Percentiles rank a stretch among this genome's conserved stretches.
These are phyloP conservation scores for Serendipita sp. DNA, from an alignment of 768 basidiomycete species.

Conservation along the genomic window DNA sequence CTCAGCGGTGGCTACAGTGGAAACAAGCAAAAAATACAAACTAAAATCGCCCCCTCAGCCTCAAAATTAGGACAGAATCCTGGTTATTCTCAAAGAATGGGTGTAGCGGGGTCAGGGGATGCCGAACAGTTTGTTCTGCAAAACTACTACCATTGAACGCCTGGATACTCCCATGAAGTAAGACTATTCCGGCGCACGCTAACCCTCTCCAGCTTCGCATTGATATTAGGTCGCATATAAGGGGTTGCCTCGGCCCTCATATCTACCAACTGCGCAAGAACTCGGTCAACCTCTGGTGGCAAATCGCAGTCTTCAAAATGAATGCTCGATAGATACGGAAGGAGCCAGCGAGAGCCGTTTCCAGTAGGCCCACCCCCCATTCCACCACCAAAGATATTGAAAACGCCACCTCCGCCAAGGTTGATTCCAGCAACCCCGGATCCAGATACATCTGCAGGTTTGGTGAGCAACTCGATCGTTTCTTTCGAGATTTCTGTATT, in stretches of 20 bases:
- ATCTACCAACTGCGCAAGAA: neutral
- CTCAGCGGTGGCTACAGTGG: no score
- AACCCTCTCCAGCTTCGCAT: neutral
- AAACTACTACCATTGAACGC: neutral
- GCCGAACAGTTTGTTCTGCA: no score
- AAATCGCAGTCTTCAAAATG: neutral
- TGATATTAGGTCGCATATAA: neutral
- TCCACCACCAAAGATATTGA: neutral
- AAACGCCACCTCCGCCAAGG: neutral
- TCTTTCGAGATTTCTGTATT: neutral
- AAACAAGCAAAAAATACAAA: no score
- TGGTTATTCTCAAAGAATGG: no score
- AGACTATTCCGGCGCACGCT: neutral
- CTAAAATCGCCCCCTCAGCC: no score
- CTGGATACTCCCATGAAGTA: neutral
- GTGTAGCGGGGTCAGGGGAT: no score
- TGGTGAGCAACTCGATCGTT: neutral
- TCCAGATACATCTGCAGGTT: neutral
- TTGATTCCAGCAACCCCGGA: neutral
- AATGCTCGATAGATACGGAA: neutral
- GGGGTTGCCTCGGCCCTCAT: neutral
- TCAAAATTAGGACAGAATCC: no score
- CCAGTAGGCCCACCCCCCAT: neutral
- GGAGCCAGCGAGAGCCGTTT: neutral
- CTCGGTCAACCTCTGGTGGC: neutral